Base-by-base conservation (phyloP, 257 asterid genomes). In the Solanum clarkiae region DNA sequence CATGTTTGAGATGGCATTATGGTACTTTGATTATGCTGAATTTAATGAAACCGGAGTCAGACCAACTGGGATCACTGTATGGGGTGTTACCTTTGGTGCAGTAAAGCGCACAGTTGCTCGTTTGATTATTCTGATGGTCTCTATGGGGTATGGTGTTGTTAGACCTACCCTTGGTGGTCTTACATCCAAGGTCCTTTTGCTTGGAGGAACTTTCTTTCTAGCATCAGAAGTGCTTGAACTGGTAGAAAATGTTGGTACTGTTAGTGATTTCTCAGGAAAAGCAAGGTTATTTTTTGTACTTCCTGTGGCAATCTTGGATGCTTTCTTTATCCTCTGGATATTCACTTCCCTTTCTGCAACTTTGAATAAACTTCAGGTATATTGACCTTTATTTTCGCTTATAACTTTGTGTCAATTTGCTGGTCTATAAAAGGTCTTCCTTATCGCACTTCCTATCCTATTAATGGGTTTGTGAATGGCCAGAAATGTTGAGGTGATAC, bases 91-190 rank as follows among this genome's bases (percentile, higher is more conserved):
- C 44, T 97, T 94, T 89, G 97, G 98, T 77, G 59, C 97, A 11
- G 97, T 95, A 91, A 97, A 94, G 84, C 95, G 96, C 79, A 92
- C 98, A 12, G 90, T 97, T 62, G 93, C 98, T 29, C 93, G 98
- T 53, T 81, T 94, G 84, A 87, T 97, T 84, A 89, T 97, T 85
- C 91, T 97, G 86, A 93, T 91, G 72, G 99, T 97, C 79, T 91
- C 99, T 59, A 97, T 97, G 99, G 99, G 99, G 59, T 95, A 92
- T 70, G 98, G 99, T 90, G 99, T 97, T 82, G 98, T 97, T 80
- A 90, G 98, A 84, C 98, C 98, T 36, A 95, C 98, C 75, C 89
- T 97, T 86, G 98, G 98, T 85, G 98, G 99, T 85, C 95, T 97
- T 69, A 93, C 96, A 17, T 94, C 94, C 55, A 95, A 93, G 90